These are phyloP conservation scores for Colletotrichum camelliae DNA, from an alignment of 2,329 filamentous ascomycete genomes.

Conservation along the genomic window DNA sequence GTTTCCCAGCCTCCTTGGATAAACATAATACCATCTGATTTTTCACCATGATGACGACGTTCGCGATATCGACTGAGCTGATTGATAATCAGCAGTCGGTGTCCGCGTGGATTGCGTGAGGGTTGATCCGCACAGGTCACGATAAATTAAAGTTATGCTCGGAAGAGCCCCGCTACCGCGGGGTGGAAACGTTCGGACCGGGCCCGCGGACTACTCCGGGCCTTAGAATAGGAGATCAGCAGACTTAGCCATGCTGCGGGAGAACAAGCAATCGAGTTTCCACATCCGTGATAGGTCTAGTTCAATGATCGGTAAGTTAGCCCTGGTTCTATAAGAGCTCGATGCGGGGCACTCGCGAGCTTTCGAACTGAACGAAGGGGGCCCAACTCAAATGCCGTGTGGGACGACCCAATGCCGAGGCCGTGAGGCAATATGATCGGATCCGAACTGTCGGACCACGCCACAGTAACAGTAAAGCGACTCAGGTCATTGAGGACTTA, in stretches of 20 bases:
- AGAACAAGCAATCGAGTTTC: not conserved
- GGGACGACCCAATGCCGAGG: not conserved
- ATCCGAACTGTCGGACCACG: not conserved
- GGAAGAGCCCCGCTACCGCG: not conserved
- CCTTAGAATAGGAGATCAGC: not conserved
- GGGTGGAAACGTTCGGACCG: not conserved
- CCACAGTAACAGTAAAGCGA: not conserved
- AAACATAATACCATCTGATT: not conserved
- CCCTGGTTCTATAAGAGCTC: not conserved
- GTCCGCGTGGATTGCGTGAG: not conserved
- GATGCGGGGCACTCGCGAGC: not conserved
- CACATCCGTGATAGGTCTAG: not conserved
- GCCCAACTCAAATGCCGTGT: not conserved
- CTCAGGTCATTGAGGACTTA: not conserved
- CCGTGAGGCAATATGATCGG: not conserved
- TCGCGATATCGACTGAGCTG: not conserved
- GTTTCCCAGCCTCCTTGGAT: not conserved
- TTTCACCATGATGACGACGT: not conserved
- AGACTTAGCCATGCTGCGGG: not conserved
- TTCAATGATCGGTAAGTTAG: not conserved
- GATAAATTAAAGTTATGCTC: not conserved
- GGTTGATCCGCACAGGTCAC: not conserved
- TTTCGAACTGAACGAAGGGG: not conserved
- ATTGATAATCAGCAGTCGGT: not conserved
- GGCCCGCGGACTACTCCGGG: not conserved